These are phyloP conservation scores for Trichoderma breve DNA, from an alignment of 2,329 filamentous ascomycete species.

Conservation along the genomic window DNA sequence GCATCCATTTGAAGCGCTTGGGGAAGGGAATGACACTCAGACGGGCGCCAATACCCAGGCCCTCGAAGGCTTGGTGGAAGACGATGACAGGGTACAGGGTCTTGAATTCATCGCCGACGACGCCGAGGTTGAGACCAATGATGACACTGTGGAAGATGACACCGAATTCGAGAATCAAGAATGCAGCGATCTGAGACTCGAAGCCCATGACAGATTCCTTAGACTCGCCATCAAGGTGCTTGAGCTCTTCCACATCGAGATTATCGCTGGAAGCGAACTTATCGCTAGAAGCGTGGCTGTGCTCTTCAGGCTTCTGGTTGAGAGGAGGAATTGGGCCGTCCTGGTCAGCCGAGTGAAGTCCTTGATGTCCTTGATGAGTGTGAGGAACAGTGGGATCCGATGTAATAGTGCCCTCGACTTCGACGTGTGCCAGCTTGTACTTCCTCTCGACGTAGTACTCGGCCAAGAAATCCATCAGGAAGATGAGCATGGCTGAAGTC, in stretches of 20 bases:
- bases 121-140: constrained; percentile 61
- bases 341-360: constrained; percentile 42
- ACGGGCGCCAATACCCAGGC: constrained; percentile 60
- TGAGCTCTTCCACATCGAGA: constrained; percentile 25
- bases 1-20: constrained; percentile 41
- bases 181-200: constrained; percentile 44
- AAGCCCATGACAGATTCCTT: constrained; percentile 21
- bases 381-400: constrained; percentile 5
- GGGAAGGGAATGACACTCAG: constrained; percentile 56
- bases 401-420: constrained; percentile 31
- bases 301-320: background rate
- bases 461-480: constrained; percentile 49
- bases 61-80: constrained; percentile 64
- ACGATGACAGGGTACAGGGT: constrained; percentile 59
- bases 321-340: constrained; percentile 26
- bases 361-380: constrained; percentile 39
- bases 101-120: constrained; percentile 55
- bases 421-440: constrained; percentile 34
- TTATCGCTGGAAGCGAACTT: constrained; percentile 22
- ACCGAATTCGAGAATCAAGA: constrained; percentile 56
- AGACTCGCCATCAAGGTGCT: constrained; percentile 24
- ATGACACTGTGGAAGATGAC: constrained; percentile 64
- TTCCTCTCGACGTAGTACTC: constrained; percentile 51
- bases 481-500: constrained; percentile 46
- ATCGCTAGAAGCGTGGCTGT: constrained; percentile 13